Conservation (phyloP, 2,329 filamentous ascomycete genomes). For the Apiospora sp. region DNA sequence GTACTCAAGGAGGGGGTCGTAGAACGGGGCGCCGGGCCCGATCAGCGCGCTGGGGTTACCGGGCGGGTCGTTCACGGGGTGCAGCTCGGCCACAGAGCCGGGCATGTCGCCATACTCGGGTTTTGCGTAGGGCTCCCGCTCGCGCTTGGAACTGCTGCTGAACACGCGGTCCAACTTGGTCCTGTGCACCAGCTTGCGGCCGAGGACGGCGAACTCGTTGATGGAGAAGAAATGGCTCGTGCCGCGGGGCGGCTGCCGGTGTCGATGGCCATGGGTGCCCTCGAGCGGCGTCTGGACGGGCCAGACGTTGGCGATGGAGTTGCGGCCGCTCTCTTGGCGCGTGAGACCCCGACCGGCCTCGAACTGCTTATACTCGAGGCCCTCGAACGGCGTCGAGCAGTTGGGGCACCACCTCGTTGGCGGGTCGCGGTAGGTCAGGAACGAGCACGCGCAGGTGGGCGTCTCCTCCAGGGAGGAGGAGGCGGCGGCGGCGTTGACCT, state of each 20-base stretch:
- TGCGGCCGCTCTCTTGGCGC: neutral
- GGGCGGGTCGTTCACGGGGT: neutral
- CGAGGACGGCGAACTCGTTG: neutral
- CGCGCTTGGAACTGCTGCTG: neutral
- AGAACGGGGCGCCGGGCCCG: neutral
- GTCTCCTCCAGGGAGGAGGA: no score
- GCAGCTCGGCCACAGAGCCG: neutral
- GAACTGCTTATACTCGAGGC: neutral
- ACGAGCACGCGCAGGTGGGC: neutral
- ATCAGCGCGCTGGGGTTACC: neutral
- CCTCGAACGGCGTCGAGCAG: neutral
- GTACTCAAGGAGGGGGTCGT: neutral
- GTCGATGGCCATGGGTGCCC: neutral
- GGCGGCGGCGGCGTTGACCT: neutral
- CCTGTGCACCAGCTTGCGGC: neutral
- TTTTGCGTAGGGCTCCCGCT: neutral
- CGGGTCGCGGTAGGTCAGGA: neutral
- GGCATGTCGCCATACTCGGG: neutral
- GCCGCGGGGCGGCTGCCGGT: neutral
- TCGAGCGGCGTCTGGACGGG: neutral
- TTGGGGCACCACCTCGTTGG: neutral
- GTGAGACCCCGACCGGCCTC: neutral
- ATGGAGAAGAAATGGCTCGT: neutral
- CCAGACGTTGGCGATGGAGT: constrained; percentile 23
- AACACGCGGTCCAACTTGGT: neutral